These are phyloP conservation scores for Eucalyptus globulus DNA, from an alignment of 345 rosid species.

Conservation along the genomic window DNA sequence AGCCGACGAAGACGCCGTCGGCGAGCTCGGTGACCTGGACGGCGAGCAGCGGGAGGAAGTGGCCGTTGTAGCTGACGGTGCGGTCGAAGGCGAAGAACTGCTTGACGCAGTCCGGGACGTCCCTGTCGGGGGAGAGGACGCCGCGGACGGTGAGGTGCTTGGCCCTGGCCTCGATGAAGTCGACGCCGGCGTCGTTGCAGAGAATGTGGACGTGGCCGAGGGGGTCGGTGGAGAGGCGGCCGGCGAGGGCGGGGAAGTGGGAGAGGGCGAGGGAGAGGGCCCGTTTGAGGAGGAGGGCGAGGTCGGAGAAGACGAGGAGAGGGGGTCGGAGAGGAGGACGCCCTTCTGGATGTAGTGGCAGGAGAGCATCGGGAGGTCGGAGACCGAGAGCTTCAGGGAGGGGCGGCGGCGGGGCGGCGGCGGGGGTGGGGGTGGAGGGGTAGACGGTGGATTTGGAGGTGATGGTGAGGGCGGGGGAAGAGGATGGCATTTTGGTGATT, in stretches of 20 bases:
- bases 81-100: constrained; percentile 63
- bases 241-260: constrained; percentile 79
- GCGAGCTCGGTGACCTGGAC: constrained; percentile 76
- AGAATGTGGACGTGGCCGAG: constrained; percentile 50
- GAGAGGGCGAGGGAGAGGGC: constrained; percentile 67
- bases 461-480: constrained; percentile 3
- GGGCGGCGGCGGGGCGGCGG: constrained; percentile 6
- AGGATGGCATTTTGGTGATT: constrained; percentile 35
- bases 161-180: constrained; percentile 55
- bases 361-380: constrained; percentile 95
- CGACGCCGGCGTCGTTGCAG: constrained; percentile 72
- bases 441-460: constrained; percentile 46
- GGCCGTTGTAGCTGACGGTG: constrained; percentile 78
- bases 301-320: constrained; percentile 28
- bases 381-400: constrained; percentile 65
- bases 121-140: constrained; percentile 26
- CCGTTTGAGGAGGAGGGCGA: constrained; percentile 31
- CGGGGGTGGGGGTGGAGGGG: constrained; percentile 33
- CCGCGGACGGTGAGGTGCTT: constrained; percentile 12
- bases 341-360: constrained; percentile 99
- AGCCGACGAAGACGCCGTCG: constrained; percentile 73
- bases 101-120: constrained; percentile 55
- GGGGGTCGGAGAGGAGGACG: constrained; percentile 44
- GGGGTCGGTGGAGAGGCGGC: constrained; percentile 55
- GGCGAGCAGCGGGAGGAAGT: constrained; percentile 53